Percentiles rank a stretch among this genome's conserved stretches.
Evolutionary conservation across 2,329 filamentous ascomycete genomes (phyloP).

Genomic region (Aspergillus luchuensis): DNA sequence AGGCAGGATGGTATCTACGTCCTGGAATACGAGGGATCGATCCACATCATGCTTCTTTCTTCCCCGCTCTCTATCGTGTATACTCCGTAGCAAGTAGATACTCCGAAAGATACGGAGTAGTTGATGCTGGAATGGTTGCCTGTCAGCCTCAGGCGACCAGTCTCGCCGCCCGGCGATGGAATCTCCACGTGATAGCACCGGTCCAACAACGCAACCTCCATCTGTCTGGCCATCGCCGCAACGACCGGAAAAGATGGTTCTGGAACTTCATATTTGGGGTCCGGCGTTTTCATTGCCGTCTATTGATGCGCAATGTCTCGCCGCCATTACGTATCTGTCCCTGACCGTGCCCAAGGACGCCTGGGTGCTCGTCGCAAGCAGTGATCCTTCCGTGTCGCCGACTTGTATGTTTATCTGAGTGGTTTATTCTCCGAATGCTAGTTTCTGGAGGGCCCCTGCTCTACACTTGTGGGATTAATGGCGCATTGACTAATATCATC

Average conservation of each 20-base stretch:
- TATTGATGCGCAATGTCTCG: conserved; percentile 87
- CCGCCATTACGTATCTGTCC: conserved; percentile 74
- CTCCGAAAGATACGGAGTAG: too few relatives aligned
- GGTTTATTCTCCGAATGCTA: neutral
- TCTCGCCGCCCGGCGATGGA: neutral
- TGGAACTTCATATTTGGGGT: conserved; percentile 87
- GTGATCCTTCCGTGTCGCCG: conserved; percentile 70
- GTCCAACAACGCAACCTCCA: conserved; percentile 3
- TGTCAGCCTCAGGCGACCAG: neutral
- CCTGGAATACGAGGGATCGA: neutral
- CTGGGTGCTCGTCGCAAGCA: conserved; percentile 74
- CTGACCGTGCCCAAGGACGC: conserved; percentile 59
- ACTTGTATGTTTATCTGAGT: conserved; percentile 58
- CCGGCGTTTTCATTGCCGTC: conserved; percentile 86
- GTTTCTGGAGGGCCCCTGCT: neutral
- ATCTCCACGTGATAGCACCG: conserved; percentile 1
- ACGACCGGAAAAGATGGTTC: conserved; percentile 48
- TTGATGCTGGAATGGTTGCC: neutral
- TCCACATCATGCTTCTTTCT: neutral
- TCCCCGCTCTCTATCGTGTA: too few relatives aligned
- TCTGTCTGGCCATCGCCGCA: neutral
- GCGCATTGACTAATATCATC: neutral
- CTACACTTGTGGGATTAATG: neutral
- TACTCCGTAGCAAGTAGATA: too few relatives aligned
- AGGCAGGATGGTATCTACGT: neutral